Evolutionary conservation across 306 rosid genomes (phyloP).

Genomic region (Fragaria vesca): DNA sequence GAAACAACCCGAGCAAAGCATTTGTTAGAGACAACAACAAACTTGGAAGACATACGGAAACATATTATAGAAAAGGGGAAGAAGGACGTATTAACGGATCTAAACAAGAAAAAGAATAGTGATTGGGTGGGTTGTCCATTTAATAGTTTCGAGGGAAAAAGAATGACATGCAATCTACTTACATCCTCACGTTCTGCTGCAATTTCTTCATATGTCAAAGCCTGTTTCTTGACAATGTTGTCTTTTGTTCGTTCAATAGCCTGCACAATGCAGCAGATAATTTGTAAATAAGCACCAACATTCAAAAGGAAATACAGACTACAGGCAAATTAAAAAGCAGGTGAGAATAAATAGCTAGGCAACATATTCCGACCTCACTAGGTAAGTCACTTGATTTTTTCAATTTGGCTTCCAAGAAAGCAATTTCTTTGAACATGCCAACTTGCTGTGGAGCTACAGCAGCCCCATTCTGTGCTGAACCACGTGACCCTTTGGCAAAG

Average conservation of each 20-base stretch:
- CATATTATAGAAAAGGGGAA: neutral
- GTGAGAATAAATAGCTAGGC: too few relatives aligned
- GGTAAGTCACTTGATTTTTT: too few relatives aligned
- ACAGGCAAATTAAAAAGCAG: too few relatives aligned
- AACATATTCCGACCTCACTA: too few relatives aligned
- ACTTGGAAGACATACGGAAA: neutral
- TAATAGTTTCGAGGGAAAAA: neutral
- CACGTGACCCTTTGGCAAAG: too few relatives aligned
- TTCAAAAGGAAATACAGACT: too few relatives aligned
- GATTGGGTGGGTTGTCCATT: neutral
- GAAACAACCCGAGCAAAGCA: constrained; percentile 14
- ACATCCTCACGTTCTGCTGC: constrained; percentile 89
- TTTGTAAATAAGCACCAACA: too few relatives aligned
- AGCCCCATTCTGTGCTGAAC: too few relatives aligned
- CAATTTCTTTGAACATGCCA: too few relatives aligned
- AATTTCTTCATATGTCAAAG: constrained; percentile 92
- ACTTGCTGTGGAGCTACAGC: too few relatives aligned
- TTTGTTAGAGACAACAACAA: neutral
- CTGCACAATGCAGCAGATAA: too few relatives aligned
- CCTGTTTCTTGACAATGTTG: constrained; percentile 91
- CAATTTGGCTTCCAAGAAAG: too few relatives aligned
- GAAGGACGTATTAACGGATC: neutral
- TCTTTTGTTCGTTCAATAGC: constrained; percentile 29
- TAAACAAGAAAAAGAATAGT: neutral
- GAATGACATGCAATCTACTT: constrained; percentile 27